Percentiles rank a stretch among this genome's conserved stretches.
These are phyloP conservation scores for Zangia roseola DNA, from an alignment of 768 basidiomycete species.

Conservation along the genomic window DNA sequence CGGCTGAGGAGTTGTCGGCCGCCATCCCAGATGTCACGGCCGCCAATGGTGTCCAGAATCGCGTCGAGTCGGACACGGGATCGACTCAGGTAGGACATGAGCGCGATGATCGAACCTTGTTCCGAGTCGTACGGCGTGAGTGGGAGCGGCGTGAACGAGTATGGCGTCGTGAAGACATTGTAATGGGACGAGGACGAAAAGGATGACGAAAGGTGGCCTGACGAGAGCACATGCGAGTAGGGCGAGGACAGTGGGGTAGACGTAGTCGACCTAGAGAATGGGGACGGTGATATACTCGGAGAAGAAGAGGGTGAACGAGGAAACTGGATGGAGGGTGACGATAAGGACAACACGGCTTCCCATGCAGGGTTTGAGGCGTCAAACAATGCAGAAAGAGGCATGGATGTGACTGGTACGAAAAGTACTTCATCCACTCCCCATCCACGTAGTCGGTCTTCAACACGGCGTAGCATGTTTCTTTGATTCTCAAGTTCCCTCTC, in stretches of 20 bases:
- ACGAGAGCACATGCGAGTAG: slow-evolving; percentile 24
- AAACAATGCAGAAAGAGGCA: slow-evolving; percentile 22
- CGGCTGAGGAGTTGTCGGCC: slow-evolving; percentile 57
- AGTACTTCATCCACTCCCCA: slow-evolving; percentile 82
- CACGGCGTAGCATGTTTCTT: slow-evolving; percentile 40
- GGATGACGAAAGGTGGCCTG: slow-evolving; percentile 22
- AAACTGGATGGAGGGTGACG: slow-evolving; percentile 26
- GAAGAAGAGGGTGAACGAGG: slow-evolving; percentile 30
- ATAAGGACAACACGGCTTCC: slow-evolving; percentile 20
- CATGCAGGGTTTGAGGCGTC: slow-evolving; percentile 19
- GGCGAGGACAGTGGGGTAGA: slow-evolving; percentile 35
- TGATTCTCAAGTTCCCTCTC: slow-evolving; percentile 39
- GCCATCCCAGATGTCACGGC: slow-evolving; percentile 76
- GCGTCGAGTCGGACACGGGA: slow-evolving; percentile 59
- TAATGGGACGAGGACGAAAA: slow-evolving; percentile 27
- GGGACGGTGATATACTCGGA: slow-evolving; percentile 32
- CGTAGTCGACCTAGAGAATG: slow-evolving; percentile 30
- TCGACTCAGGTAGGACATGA: slow-evolving; percentile 25
- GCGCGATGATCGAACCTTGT: slow-evolving; percentile 22
- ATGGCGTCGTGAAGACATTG: slow-evolving; percentile 25
- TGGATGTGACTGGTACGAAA: slow-evolving; percentile 42
- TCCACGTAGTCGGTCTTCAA: slow-evolving; percentile 54
- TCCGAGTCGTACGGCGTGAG: slow-evolving; percentile 30
- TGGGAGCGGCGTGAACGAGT: slow-evolving; percentile 30
- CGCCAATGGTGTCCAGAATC: slow-evolving; percentile 81